Base-by-base conservation (phyloP, 768 basidiomycete genomes). In the Leccinum disarticulatum region DNA sequence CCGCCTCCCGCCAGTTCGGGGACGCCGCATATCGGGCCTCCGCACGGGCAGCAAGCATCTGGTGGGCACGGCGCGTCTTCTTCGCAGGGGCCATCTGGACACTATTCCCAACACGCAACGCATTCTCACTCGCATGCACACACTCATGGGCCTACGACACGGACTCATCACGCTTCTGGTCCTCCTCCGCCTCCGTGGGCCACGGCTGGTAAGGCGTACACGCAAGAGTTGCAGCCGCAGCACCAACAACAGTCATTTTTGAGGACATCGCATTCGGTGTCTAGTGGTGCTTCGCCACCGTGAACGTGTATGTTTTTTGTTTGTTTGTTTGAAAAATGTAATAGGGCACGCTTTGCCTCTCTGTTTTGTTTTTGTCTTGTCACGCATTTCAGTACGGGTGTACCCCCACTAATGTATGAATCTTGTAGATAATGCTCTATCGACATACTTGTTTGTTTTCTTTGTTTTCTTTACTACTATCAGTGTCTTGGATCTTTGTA, bases 241-340 rank as follows among this genome's bases (percentile, higher is more conserved):
- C 33, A 33, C 33, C 33, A 33, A 47, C 79, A 80, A 31, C 81
- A 81, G 59, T 80, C 80, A 22, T 82, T 82, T 64, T 74, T 81
- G 68, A 74, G 80, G 17, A 74, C 77, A 35, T 77, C 80, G 47
- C 80, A 80, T 46, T 74, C 77, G 30, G 74, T 72, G 54, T 77
- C 77, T 54, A 74, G 71, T 9, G 74, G 72, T 10, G 70, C 74
- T 6, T 77, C 77, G 9, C 75, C 76, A 3, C 68, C 66, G 31
- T 71, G 63, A 68, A n/a, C 9, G 7, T 28, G 47, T 22, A 48
- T 48, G n/a, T 33, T 33, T 33, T 33, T 11, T 19, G 25, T 48
- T 22, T 47, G 10, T 47, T 47, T 3, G 46, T n/a, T n/a, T n/a
- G n/a, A 25, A 47, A 47, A 19, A 25, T 47, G 46, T 17, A 17